Base-by-base conservation (phyloP, 2,329 filamentous ascomycete genomes). In the Clarireedia monteithiana region DNA sequence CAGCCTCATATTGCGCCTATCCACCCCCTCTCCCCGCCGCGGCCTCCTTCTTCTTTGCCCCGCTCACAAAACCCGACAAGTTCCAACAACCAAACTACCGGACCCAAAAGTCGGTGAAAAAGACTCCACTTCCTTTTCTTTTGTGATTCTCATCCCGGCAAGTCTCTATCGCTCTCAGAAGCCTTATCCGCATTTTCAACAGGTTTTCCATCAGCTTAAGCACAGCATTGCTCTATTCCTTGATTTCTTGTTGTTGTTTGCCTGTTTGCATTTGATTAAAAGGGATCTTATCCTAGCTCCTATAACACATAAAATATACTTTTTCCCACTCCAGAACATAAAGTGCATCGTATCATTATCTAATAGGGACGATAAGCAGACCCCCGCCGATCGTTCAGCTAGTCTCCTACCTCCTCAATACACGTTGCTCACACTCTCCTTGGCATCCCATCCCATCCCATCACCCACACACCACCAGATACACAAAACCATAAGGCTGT, bases 91-190 rank as follows among this genome's bases (percentile, higher is more conserved):
- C 51, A 48, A 12, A 27, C 30, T 39, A 15, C 27, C 46, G 51
- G 51, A 53, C 27, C 34, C 42, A 48, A 53, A 48, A 53, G 51
- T 53, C 51, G 51, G 51, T 53, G 51, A 48, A 48, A 48, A 24
- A 39, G n/a, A n/a, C 4, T 10, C 46, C 42, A 30, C 23, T 38
- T 17, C 23, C 23, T 10, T 15, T 15, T 9, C 14, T 23, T 14
- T 15, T 6, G 12, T 14, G 15, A 26, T 2, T 47, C 10, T 26
- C n/a, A 45, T 36, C 38, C 20, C 20, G 24, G 36, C n/a, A 42
- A 26, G 27, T 24, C 42, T 26, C 12, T 23, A 1, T 40, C 39
- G 7, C 17, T n/a, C 20, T n/a, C 7, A 20, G 17, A 10, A 44
- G 40, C 17, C 40, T 44, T 44, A 44, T 17, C 17, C n/a, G 40